phyloP scores from a whole-genome alignment of 2,329 filamentous ascomycete species.

The Epicoccum sorghinum region DNA sequence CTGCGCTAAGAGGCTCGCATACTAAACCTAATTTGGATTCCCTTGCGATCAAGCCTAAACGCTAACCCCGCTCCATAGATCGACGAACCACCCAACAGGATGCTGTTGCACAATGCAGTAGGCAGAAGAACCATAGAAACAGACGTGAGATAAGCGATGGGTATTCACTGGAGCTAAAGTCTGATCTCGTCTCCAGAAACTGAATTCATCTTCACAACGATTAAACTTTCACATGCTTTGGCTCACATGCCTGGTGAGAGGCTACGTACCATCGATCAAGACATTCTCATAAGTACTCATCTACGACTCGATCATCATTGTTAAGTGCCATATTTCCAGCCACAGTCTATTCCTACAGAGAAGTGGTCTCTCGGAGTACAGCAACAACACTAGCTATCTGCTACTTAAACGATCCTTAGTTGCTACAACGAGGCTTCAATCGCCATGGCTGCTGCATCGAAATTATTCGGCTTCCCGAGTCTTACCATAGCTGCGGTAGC shows the following conservation, averaged over 20 bases:
- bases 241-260: background rate
- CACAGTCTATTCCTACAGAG: too few species aligned
- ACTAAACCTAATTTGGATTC: background rate
- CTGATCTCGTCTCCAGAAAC: background rate
- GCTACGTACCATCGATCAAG: background rate
- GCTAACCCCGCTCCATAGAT: background rate
- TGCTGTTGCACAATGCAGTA: background rate
- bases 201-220: background rate
- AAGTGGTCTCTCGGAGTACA: too few species aligned
- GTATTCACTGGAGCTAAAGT: too few species aligned
- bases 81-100: background rate
- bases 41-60: background rate
- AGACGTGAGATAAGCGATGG: too few species aligned
- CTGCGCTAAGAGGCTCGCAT: background rate
- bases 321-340: too few species aligned
- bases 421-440: background rate
- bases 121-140: background rate
- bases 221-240: background rate
- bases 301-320: background rate
- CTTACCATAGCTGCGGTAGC: background rate
- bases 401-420: too few species aligned
- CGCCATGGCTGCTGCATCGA: background rate
- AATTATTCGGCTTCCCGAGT: background rate
- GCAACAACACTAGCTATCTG: too few species aligned
- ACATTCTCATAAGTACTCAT: background rate